Conservation (phyloP, 176 grass and related monocot species). For the Puya raimondii region DNA sequence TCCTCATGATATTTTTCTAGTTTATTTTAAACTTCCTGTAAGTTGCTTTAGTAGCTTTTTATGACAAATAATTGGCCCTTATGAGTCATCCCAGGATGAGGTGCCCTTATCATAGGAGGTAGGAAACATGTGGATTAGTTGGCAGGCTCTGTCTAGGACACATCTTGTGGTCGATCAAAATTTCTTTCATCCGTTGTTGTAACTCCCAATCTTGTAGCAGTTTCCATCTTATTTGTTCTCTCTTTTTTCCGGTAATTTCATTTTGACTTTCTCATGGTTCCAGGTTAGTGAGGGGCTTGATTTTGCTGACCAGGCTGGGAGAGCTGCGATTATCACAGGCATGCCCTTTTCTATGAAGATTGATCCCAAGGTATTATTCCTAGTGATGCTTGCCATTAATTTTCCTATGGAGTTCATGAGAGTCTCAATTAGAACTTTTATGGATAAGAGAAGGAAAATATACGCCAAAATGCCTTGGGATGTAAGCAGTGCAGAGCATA, state of each 20-base stretch:
- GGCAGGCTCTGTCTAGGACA: too few species aligned
- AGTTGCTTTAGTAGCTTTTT: too few species aligned
- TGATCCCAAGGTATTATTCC: slow-evolving; percentile 66
- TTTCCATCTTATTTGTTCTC: not conserved
- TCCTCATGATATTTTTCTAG: slow-evolving; percentile 18
- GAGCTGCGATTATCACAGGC: slow-evolving; percentile 89
- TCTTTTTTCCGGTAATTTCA: not conserved
- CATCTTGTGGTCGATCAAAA: too few species aligned
- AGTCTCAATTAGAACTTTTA: not conserved
- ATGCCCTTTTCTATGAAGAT: slow-evolving; percentile 79
- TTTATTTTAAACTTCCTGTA: not conserved
- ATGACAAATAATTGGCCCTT: too few species aligned
- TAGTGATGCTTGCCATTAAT: slow-evolving; percentile 13
- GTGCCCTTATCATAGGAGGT: too few species aligned
- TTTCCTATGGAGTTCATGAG: not conserved
- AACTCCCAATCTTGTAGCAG: not conserved
- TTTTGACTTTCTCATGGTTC: slow-evolving; percentile 2
- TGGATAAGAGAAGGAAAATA: too few species aligned
- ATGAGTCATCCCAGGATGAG: too few species aligned
- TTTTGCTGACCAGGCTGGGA: slow-evolving; percentile 95
- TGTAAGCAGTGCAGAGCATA: too few species aligned
- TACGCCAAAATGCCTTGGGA: too few species aligned
- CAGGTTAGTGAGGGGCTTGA: slow-evolving; percentile 99
- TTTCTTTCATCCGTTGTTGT: too few species aligned
- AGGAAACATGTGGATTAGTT: too few species aligned